Conservation (phyloP, 2,329 filamentous ascomycete genomes). For the Fusarium lyarnte region DNA sequence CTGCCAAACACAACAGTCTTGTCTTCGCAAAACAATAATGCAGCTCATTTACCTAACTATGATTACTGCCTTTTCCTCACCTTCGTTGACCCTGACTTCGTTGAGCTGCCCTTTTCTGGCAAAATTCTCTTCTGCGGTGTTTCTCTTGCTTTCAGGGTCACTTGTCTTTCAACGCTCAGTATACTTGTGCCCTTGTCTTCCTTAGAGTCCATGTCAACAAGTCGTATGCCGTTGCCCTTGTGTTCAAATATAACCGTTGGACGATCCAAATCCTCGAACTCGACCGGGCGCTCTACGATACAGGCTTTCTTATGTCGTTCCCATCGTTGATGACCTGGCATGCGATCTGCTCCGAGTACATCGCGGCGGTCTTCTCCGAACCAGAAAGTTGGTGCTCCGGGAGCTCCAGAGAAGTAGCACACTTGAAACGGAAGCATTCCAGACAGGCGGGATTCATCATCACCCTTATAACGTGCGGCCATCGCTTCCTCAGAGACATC, state of each 20-base stretch:
- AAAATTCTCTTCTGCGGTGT: not conserved
- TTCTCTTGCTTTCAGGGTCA: slow-evolving; percentile 17
- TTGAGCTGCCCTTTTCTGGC: not conserved
- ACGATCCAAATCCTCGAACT: slow-evolving; percentile 10
- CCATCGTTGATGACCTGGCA: slow-evolving; percentile 40
- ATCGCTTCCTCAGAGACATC: slow-evolving; percentile 30
- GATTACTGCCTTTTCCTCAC: not conserved
- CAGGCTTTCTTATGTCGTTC: slow-evolving; percentile 30
- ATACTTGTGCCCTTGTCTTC: slow-evolving; percentile 24
- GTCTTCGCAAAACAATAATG: not conserved
- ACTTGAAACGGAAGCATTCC: slow-evolving; percentile 42
- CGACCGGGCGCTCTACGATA: not conserved
- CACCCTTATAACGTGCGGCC: slow-evolving; percentile 19
- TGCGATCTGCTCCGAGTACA: slow-evolving; percentile 41
- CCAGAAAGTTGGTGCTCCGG: slow-evolving; percentile 31
- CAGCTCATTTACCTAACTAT: not conserved
- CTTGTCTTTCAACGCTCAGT: slow-evolving; percentile 17
- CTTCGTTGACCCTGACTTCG: not conserved
- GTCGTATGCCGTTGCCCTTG: not conserved
- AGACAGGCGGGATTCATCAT: slow-evolving; percentile 32
- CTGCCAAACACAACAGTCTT: not conserved
- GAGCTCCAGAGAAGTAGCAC: slow-evolving; percentile 37
- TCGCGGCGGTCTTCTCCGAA: slow-evolving; percentile 42
- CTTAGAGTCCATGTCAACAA: slow-evolving; percentile 30
- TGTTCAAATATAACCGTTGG: slow-evolving; percentile 35